These are phyloP conservation scores for Sugiyamaella paludigena DNA, from an alignment of 1,139 yeast species.

Conservation along the genomic window DNA sequence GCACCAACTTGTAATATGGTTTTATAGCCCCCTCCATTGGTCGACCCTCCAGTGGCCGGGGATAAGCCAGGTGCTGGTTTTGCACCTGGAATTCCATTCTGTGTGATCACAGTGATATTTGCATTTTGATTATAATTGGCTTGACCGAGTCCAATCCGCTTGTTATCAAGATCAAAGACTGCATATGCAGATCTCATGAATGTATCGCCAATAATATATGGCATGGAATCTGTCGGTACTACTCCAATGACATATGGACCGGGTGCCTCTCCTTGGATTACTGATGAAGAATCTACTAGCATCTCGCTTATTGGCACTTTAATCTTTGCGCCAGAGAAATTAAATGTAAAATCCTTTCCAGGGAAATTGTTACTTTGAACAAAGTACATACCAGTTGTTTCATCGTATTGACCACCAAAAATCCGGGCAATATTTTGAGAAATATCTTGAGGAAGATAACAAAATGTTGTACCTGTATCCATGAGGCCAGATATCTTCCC, in stretches of 20 bases:
- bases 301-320: constrained; percentile 31
- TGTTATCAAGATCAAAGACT: constrained; percentile 71
- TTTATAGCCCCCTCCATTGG: background rate
- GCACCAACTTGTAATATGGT: constrained; percentile 4
- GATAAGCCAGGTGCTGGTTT: constrained; percentile 16
- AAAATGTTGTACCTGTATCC: constrained; percentile 70
- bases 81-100: constrained; percentile 17
- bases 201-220: constrained; percentile 62
- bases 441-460: constrained; percentile 47
- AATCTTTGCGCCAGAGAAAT: constrained; percentile 32
- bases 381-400: constrained; percentile 26
- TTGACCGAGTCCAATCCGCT: constrained; percentile 66
- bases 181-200: constrained; percentile 73
- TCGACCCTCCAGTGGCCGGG: background rate
- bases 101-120: constrained; percentile 26
- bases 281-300: constrained; percentile 26
- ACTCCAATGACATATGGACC: constrained; percentile 28
- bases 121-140: constrained; percentile 37
- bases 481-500: constrained; percentile 38
- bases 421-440: constrained; percentile 26
- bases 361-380: constrained; percentile 19
- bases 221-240: constrained; percentile 27
- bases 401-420: constrained; percentile 26
- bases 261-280: constrained; percentile 23
- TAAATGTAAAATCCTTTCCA: constrained; percentile 27